Base-by-base conservation (phyloP, 768 basidiomycete genomes). In the Kwoniella sp. region DNA sequence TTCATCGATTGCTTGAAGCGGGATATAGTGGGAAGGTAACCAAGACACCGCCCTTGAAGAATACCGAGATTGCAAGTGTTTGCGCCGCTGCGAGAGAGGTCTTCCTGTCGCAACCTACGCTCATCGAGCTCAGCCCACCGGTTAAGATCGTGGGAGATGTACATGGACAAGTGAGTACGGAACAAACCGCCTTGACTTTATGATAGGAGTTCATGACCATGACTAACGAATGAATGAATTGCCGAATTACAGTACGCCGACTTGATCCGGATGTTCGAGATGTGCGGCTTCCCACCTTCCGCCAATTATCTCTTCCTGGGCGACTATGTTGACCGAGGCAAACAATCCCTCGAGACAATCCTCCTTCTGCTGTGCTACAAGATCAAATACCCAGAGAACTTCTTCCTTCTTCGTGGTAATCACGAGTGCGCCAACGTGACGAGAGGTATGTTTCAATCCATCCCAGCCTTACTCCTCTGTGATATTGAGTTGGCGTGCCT, bases 121-220 rank as follows among this genome's bases (percentile, higher is more conserved):
- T 99, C 69, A 89, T 99, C 77, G 96, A 99, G 81, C 85, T 99
- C 54, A 91, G 90, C 5, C 96, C 96, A 9, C 95, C 96, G 26
- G 96, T 99, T 71, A 99, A 98, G 85, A 97, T 99, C 68, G 96
- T 98, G 19, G 96, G 96, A 26, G 96, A 99, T 81, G 94, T 98
- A 6, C 96, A 99, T 76, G 96, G 96, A 7, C 96, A 99, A 83
- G 78, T 78, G 53, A 66, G 76, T 68, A 25, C 37, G 19, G 21
- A 10, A 26, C 58, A 13, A 13, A 13, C 13, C 33, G 5, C 33
- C 33, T 33, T 46, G 15, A n/a, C n/a, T n/a, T n/a, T n/a, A n/a
- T n/a, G n/a, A n/a, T n/a, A n/a, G n/a, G n/a, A n/a, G n/a, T n/a
- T n/a, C n/a, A n/a, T n/a, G n/a, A n/a, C n/a, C n/a, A n/a, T n/a